A percentile compares a stretch with the other conserved stretches of the same genome.
Conservation (phyloP, 1,284 basidiomycete genomes). For the Coniophora puteana region DNA sequence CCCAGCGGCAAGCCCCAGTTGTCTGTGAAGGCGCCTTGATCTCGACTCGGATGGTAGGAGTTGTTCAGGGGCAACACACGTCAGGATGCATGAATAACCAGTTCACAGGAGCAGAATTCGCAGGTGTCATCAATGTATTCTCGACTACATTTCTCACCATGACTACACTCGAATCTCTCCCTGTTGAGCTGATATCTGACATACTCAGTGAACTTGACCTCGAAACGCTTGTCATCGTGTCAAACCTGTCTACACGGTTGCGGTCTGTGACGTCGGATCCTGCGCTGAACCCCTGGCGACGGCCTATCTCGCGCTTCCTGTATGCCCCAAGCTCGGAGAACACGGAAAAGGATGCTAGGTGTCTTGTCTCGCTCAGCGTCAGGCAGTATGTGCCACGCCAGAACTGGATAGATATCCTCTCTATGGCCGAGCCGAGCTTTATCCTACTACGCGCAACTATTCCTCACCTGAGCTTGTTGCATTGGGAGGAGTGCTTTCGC, state of each 20-base stretch:
- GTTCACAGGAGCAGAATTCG: not conserved
- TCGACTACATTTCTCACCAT: not conserved
- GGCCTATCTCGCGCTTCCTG: constrained; percentile 58
- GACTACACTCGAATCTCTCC: constrained; percentile 46
- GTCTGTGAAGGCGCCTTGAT: too few species aligned
- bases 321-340: constrained; percentile 43
- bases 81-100: too few species aligned
- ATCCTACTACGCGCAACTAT: constrained; percentile 62
- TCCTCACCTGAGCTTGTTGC: constrained; percentile 56
- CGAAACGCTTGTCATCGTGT: constrained; percentile 49
- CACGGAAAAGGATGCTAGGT: too few species aligned
- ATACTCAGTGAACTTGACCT: constrained; percentile 66
- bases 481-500: constrained; percentile 71
- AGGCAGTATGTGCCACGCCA: constrained; percentile 60
- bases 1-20: too few species aligned
- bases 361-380: constrained; percentile 55
- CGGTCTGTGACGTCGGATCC: constrained; percentile 54
- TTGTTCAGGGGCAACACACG: too few species aligned
- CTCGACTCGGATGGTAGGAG: too few species aligned
- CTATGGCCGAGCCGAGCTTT: constrained; percentile 52
- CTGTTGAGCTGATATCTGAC: constrained; percentile 71
- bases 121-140: not conserved
- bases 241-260: constrained; percentile 57
- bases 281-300: constrained; percentile 69
- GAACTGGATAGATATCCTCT: constrained; percentile 73